Evolutionary conservation across 805 yeast genomes (phyloP).

Genomic region (Tetrapisispora namnaoensis): DNA sequence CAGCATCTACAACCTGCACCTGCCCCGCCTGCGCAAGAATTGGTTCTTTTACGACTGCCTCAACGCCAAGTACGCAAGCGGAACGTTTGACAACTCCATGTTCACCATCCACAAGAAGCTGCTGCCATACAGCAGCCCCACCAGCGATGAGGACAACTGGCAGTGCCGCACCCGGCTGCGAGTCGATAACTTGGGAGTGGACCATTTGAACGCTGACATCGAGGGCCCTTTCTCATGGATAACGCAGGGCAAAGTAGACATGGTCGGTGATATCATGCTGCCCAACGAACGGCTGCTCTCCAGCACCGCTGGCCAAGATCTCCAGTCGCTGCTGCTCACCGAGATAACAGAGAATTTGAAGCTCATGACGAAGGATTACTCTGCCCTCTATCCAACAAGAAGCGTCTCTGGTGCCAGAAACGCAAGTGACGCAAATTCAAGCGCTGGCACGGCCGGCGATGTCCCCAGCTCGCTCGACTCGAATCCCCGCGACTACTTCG

Average conservation of each 20-base stretch:
- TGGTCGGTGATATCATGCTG: conserved; percentile 82
- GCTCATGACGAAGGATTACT: conserved; percentile 37
- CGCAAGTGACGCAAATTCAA: neutral
- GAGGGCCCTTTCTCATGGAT: conserved; percentile 98
- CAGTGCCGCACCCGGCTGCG: conserved; percentile 65
- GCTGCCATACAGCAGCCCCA: neutral
- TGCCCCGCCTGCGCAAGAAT: conserved; percentile 73
- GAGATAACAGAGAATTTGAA: neutral
- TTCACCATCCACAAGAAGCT: conserved; percentile 72
- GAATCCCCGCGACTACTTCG: conserved; percentile 41
- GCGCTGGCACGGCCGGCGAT: neutral
- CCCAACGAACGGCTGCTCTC: conserved; percentile 35
- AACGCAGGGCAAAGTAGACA: conserved; percentile 80
- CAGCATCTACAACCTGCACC: conserved; percentile 77
- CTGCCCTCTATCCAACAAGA: neutral
- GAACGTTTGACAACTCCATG: conserved; percentile 85
- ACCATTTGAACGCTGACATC: conserved; percentile 82
- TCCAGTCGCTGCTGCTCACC: neutral
- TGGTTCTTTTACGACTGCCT: conserved; percentile 87
- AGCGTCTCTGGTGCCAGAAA: neutral
- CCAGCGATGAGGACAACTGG: conserved; percentile 27
- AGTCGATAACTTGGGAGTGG: conserved; percentile 75
- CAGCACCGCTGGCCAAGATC: neutral
- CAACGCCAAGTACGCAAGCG: conserved; percentile 76
- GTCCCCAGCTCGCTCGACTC: neutral